Conservation (phyloP, 2,329 filamentous ascomycete genomes). For the Arthrobotrys sphaeroides region DNA sequence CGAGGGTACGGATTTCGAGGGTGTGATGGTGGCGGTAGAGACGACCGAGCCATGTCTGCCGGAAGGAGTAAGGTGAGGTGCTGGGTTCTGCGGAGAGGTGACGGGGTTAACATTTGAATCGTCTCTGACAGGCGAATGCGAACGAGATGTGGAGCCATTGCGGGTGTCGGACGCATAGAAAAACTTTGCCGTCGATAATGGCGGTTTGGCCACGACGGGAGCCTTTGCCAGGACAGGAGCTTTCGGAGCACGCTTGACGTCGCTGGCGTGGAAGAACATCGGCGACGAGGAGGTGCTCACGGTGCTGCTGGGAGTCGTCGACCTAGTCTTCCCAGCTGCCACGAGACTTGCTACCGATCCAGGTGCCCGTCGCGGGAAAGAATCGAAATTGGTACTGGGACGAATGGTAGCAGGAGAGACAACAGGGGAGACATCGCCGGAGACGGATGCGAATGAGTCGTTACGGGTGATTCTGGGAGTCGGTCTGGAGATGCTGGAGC, state of each 20-base stretch:
- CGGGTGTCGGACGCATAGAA: constrained; percentile 75
- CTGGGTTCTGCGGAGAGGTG: constrained; percentile 15
- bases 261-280: constrained; percentile 93
- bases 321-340: constrained; percentile 59
- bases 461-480: constrained; percentile 34
- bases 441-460: constrained; percentile 34
- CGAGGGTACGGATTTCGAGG: constrained; percentile 42
- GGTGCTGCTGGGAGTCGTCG: constrained; percentile 56
- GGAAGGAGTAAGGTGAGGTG: constrained; percentile 5
- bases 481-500: constrained; percentile 24
- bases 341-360: constrained; percentile 55
- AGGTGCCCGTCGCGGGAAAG: constrained; percentile 15
- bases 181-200: constrained; percentile 68
- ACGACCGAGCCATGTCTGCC: constrained; percentile 34
- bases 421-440: constrained; percentile 19
- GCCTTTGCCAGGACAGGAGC: constrained; percentile 59
- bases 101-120: background rate
- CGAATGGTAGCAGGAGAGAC: constrained; percentile 4
- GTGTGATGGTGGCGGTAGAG: constrained; percentile 27
- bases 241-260: constrained; percentile 67
- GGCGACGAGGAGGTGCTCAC: constrained; percentile 63
- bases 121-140: constrained; percentile 45
- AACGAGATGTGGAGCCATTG: constrained; percentile 39
- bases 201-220: constrained; percentile 60
- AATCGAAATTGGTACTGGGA: constrained; percentile 1